Percentiles rank a stretch among this genome's conserved stretches.
phyloP scores from a whole-genome alignment of 179 eudicot species.

The Vitellaria paradoxa region DNA sequence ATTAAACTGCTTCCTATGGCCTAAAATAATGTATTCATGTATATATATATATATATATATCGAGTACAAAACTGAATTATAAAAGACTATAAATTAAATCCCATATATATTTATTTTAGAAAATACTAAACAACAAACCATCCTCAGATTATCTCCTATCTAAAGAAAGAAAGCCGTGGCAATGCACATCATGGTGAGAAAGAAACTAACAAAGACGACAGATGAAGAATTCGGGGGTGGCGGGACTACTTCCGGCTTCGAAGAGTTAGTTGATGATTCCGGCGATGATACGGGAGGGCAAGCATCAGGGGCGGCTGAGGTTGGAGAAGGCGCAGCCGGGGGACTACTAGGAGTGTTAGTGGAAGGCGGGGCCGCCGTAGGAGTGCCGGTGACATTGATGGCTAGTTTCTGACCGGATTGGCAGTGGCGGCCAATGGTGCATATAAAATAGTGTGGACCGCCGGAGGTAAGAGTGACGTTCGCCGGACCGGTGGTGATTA shows the following conservation, averaged over 20 bases:
- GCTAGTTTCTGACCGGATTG: not conserved
- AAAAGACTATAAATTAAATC: too few species aligned
- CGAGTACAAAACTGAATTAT: too few species aligned
- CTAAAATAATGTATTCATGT: too few species aligned
- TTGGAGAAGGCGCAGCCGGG: constrained; percentile 5
- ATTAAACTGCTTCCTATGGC: too few species aligned
- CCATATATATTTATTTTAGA: too few species aligned
- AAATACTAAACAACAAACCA: too few species aligned
- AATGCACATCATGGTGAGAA: not conserved
- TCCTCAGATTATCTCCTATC: not conserved
- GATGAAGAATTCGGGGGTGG: not conserved
- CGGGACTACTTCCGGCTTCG: not conserved
- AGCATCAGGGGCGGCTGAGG: not conserved
- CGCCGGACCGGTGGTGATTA: constrained; percentile 4
- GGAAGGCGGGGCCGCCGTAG: not conserved
- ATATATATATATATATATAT: too few species aligned
- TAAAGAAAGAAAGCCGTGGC: not conserved
- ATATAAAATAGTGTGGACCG: constrained; percentile 4
- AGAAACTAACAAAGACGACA: not conserved
- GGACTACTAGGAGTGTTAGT: not conserved
- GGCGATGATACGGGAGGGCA: not conserved
- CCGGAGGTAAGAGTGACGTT: not conserved
- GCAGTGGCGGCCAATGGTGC: not conserved
- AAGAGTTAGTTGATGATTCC: not conserved
- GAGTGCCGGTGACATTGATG: constrained; percentile 7